Conservation (phyloP, 495 filamentous ascomycete species). For the Annulohypoxylon bovei region DNA sequence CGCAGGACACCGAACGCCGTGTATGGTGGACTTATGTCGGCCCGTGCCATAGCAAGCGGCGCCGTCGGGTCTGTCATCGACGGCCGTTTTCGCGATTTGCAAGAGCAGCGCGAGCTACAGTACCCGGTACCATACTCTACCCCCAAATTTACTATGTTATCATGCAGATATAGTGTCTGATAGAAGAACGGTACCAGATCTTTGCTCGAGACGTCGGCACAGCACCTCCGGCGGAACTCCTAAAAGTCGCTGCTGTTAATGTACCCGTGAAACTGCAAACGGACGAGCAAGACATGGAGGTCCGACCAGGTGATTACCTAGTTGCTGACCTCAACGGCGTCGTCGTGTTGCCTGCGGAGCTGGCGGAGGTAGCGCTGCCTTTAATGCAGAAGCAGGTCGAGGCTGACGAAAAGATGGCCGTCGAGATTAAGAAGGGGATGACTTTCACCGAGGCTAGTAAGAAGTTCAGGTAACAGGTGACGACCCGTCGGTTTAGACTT, state of each 20-base stretch:
- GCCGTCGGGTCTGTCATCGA: slow-evolving; percentile 63
- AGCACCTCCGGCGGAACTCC: slow-evolving; percentile 56
- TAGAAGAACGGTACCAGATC: slow-evolving; percentile 38
- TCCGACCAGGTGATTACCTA: slow-evolving; percentile 67
- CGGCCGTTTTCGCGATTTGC: slow-evolving; percentile 66
- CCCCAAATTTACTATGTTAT: neutral
- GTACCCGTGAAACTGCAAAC: slow-evolving; percentile 52
- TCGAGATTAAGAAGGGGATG: slow-evolving; percentile 61
- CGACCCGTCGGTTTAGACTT: neutral
- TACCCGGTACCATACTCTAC: slow-evolving; percentile 51
- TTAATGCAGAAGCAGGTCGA: slow-evolving; percentile 61
- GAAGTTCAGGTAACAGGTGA: slow-evolving; percentile 47
- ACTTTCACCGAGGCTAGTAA: slow-evolving; percentile 63
- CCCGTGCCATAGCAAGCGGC: slow-evolving; percentile 59
- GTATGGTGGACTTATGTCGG: slow-evolving; percentile 69
- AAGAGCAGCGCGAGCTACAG: slow-evolving; percentile 65
- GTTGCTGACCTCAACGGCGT: slow-evolving; percentile 67
- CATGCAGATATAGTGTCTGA: neutral
- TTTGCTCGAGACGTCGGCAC: slow-evolving; percentile 66
- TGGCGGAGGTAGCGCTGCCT: slow-evolving; percentile 59
- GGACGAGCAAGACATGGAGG: slow-evolving; percentile 57
- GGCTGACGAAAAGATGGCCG: slow-evolving; percentile 64
- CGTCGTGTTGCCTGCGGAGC: slow-evolving; percentile 55
- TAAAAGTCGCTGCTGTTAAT: slow-evolving; percentile 58
- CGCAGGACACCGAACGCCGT: slow-evolving; percentile 63